Evolutionary conservation across 1,284 basidiomycete species (phyloP), one percentile per base, ranked within the genome.

Genomic region (Phlebopus sp.): DNA sequence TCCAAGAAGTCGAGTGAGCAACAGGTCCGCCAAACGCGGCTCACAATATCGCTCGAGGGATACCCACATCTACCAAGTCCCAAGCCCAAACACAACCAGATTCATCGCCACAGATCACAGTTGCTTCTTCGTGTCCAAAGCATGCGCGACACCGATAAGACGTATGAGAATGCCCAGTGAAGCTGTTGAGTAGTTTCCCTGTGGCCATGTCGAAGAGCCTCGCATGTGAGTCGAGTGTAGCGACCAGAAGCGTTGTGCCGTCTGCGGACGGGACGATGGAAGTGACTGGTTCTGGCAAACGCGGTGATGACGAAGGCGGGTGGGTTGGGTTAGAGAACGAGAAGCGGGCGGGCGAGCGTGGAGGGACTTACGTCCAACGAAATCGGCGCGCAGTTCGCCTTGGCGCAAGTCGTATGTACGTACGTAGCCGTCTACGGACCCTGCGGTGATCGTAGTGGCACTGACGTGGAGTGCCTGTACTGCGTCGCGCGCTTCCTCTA

Each of bases 321-420:
- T n/a, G n/a, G n/a, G n/a, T n/a, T n/a, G n/a, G n/a, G n/a, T n/a
- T n/a, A n/a, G n/a, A n/a, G n/a, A n/a, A n/a, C n/a, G n/a, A n/a
- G n/a, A n/a, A n/a, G n/a, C n/a, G n/a, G n/a, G n/a, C n/a, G n/a
- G n/a, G n/a, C n/a, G n/a, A n/a, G n/a, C 6, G 21, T 40, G 27
- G 15, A 39, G 36, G 46, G 50, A 79, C 87, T 60, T 63, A 94
- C 92, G 80, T 9, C 94, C 93, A 50, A 99, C 80, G 58, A 85
- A 93, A 67, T 99, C 97, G 40, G 86, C 78, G 4, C 86, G 81
- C 23, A 97, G 69, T 65, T 94, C 82, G 18, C 97, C 97, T 73
- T 87, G 92, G 39, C 96, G 84, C 27, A 99, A 71, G 67, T 99
- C 97, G 68, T 98, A 98, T 1, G 88, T 90, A 18, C 97, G 81